Conservation (phyloP, 2,329 filamentous ascomycete species). For the Capronia americana region DNA sequence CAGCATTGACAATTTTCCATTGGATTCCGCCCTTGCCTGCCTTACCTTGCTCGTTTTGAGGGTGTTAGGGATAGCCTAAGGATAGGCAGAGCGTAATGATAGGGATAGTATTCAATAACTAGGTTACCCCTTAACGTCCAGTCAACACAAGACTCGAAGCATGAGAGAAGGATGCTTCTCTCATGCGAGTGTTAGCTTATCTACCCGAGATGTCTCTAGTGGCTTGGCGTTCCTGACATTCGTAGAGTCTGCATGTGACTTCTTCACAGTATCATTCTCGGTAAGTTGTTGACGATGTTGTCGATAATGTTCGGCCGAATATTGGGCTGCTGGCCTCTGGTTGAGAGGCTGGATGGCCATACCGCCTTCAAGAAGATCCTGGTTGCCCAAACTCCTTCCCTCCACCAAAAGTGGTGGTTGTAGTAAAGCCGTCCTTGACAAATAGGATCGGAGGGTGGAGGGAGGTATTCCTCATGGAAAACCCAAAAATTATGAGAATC, state of each 20-base stretch:
- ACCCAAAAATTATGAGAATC: constrained; percentile 12
- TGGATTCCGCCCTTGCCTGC: too few species aligned
- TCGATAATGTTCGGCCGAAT: constrained; percentile 25
- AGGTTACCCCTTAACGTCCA: too few species aligned
- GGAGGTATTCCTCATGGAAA: constrained; percentile 10
- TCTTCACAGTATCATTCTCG: constrained; percentile 20
- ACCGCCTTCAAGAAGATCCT: constrained; percentile 17
- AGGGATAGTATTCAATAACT: too few species aligned
- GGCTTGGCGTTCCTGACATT: background rate
- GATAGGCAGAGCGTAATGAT: too few species aligned
- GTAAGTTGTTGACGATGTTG: constrained; percentile 24
- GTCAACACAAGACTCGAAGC: too few species aligned
- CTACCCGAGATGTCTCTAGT: too few species aligned
- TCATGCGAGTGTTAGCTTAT: too few species aligned
- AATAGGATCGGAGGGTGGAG: constrained; percentile 3
- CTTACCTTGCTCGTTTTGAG: too few species aligned
- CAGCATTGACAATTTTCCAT: too few species aligned
- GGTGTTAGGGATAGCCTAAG: too few species aligned
- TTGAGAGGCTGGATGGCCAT: constrained; percentile 6
- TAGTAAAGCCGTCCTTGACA: constrained; percentile 13
- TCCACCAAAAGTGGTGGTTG: constrained; percentile 13
- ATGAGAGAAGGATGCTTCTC: too few species aligned
- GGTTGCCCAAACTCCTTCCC: constrained; percentile 19
- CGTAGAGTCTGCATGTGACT: constrained; percentile 31
- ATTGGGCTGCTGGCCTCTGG: constrained; percentile 22